These are phyloP conservation scores for Neurospora sp. DNA, from an alignment of 2,329 filamentous ascomycete genomes.

Conservation along the genomic window DNA sequence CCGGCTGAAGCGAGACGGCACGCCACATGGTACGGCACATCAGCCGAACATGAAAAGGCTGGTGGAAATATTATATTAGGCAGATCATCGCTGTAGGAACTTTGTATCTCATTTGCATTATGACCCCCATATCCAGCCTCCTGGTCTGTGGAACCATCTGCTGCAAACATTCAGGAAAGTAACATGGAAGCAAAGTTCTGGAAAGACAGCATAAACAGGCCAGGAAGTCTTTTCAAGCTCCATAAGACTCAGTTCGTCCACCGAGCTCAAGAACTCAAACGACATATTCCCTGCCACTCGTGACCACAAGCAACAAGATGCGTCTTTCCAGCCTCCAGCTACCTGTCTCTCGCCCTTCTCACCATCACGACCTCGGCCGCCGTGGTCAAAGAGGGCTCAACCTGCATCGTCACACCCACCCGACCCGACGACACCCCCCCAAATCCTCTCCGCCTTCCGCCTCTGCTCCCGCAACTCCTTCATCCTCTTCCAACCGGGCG, in stretches of 20 bases:
- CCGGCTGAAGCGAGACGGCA: not conserved
- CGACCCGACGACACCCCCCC: conserved; percentile 37
- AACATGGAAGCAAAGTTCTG: not conserved
- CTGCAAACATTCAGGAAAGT: not conserved
- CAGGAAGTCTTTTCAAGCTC: not conserved
- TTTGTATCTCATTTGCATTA: no score
- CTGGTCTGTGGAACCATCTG: not conserved
- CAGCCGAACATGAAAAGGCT: not conserved
- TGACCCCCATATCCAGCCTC: not conserved
- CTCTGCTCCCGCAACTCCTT: conserved; percentile 38
- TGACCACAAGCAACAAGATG: conserved; percentile 5
- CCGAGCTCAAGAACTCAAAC: not conserved
- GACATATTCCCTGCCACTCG: not conserved
- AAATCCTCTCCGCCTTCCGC: conserved; percentile 40
- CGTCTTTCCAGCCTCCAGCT: conserved; percentile 1
- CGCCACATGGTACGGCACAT: not conserved
- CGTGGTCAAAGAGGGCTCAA: conserved; percentile 18
- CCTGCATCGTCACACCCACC: conserved; percentile 17
- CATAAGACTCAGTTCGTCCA: not conserved
- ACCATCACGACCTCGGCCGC: conserved; percentile 7
- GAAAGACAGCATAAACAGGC: not conserved
- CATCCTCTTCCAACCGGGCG: conserved; percentile 38
- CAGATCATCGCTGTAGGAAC: not conserved
- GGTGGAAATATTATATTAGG: not conserved
- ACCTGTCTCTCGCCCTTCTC: conserved; percentile 8